These are phyloP conservation scores for Backusella circina DNA, from an alignment of 192 early-diverging fungal genomes.

Conservation along the genomic window DNA sequence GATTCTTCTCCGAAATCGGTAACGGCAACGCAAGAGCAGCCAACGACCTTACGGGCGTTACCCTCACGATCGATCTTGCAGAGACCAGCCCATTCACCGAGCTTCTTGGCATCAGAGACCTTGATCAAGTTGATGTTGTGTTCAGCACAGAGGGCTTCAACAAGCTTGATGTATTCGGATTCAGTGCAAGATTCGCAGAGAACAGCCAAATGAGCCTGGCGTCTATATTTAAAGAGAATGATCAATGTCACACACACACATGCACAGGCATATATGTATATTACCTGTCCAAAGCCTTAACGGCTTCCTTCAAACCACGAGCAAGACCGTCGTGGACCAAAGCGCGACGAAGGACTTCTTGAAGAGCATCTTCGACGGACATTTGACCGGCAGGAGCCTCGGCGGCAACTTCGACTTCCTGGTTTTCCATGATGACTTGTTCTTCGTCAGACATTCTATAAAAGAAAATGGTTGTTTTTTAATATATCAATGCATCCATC, in stretches of 20 bases:
- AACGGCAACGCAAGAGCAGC: slow-evolving; percentile 93
- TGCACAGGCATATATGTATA: neutral
- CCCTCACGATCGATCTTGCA: slow-evolving; percentile 99
- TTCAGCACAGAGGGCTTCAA: slow-evolving; percentile 97
- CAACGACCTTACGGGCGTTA: slow-evolving; percentile 97
- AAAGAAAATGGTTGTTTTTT: neutral
- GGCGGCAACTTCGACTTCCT: slow-evolving; percentile 51
- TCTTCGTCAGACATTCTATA: slow-evolving; percentile 36
- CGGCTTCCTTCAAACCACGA: slow-evolving; percentile 94
- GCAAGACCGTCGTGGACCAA: slow-evolving; percentile 95
- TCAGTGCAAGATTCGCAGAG: slow-evolving; percentile 95
- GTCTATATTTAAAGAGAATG: slow-evolving; percentile 10
- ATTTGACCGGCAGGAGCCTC: slow-evolving; percentile 56
- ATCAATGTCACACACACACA: neutral
- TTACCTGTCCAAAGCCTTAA: slow-evolving; percentile 94
- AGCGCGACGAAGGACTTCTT: slow-evolving; percentile 95
- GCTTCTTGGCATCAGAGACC: slow-evolving; percentile 95
- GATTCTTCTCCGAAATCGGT: slow-evolving; percentile 98
- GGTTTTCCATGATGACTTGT: slow-evolving; percentile 45
- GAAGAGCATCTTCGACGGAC: slow-evolving; percentile 95
- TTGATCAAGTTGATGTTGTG: slow-evolving; percentile 99
- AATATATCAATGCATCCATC: neutral
- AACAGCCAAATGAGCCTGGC: slow-evolving; percentile 93
- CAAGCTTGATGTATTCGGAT: slow-evolving; percentile 91
- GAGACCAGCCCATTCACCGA: slow-evolving; percentile 99